Percentiles rank a stretch among this genome's conserved stretches.
Conservation (phyloP, 192 early-diverging fungal species). For the Backusella macrospora region DNA sequence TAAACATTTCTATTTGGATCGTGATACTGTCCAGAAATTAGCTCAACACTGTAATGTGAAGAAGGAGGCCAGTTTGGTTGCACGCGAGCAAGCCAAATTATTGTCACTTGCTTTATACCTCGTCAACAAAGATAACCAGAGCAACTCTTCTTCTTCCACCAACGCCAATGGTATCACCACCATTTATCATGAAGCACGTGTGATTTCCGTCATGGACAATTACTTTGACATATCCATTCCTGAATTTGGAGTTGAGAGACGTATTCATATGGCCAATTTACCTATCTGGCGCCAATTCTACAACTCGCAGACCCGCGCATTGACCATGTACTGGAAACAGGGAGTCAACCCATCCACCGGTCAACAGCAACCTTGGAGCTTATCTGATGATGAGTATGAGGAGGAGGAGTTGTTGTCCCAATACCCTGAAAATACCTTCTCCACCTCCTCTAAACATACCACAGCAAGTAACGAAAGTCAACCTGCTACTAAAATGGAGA, state of each 20-base stretch:
- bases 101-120: slow-evolving; percentile 69
- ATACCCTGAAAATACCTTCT: slow-evolving; percentile 14
- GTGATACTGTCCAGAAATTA: slow-evolving; percentile 59
- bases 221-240: slow-evolving; percentile 76
- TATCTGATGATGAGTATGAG: slow-evolving; percentile 48
- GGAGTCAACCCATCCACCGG: slow-evolving; percentile 43
- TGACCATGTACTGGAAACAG: slow-evolving; percentile 56
- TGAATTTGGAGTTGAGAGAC: slow-evolving; percentile 75
- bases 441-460: neutral
- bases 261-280: slow-evolving; percentile 56
- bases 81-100: slow-evolving; percentile 68
- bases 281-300: slow-evolving; percentile 40
- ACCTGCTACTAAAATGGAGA: neutral
- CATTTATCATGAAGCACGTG: slow-evolving; percentile 62
- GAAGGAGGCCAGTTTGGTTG: slow-evolving; percentile 71
- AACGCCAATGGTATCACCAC: slow-evolving; percentile 31
- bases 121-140: slow-evolving; percentile 17
- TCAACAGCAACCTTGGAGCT: slow-evolving; percentile 34
- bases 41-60: slow-evolving; percentile 80
- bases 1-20: slow-evolving; percentile 53
- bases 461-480: slow-evolving; percentile 3
- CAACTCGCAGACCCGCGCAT: slow-evolving; percentile 29
- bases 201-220: slow-evolving; percentile 65
- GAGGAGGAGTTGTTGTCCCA: slow-evolving; percentile 44
- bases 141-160: neutral